These are phyloP conservation scores for Heritiera fomes DNA, from an alignment of 345 rosid species.

Conservation along the genomic window DNA sequence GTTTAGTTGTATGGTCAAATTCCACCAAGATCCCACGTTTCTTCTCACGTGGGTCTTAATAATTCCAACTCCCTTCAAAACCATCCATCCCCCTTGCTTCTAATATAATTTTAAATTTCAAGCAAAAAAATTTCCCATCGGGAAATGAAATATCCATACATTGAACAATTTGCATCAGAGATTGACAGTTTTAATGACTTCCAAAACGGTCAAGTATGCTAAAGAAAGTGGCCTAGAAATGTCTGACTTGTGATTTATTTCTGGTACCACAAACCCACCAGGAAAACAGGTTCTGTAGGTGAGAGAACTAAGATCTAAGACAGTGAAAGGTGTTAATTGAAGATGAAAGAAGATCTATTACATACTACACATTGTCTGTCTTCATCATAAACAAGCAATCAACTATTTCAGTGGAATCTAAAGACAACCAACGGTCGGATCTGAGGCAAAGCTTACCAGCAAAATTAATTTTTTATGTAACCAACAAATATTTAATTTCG, in stretches of 20 bases:
- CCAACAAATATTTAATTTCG: neutral
- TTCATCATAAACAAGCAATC: conserved; percentile 18
- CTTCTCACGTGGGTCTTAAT: conserved; percentile 32
- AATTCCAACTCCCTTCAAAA: conserved; percentile 8
- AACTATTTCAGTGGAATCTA: conserved; percentile 16
- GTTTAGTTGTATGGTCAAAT: conserved; percentile 26
- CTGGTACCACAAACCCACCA: conserved; percentile 9
- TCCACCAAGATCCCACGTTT: conserved; percentile 4
- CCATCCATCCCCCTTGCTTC: neutral
- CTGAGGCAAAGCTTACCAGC: neutral
- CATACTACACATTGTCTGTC: neutral
- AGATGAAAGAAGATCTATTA: conserved; percentile 7
- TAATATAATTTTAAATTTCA: neutral
- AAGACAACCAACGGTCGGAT: too few relatives aligned
- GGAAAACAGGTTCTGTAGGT: neutral
- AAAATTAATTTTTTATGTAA: neutral
- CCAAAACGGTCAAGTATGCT: neutral
- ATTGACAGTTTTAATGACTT: neutral
- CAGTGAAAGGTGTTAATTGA: conserved; percentile 21
- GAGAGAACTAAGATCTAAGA: conserved; percentile 9
- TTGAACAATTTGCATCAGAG: neutral
- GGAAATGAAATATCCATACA: neutral
- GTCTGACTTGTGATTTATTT: neutral
- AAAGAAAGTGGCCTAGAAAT: neutral
- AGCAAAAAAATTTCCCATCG: neutral